phyloP scores from a whole-genome alignment of 2,329 filamentous ascomycete genomes.

The Phaeoacremonium minimum region DNA sequence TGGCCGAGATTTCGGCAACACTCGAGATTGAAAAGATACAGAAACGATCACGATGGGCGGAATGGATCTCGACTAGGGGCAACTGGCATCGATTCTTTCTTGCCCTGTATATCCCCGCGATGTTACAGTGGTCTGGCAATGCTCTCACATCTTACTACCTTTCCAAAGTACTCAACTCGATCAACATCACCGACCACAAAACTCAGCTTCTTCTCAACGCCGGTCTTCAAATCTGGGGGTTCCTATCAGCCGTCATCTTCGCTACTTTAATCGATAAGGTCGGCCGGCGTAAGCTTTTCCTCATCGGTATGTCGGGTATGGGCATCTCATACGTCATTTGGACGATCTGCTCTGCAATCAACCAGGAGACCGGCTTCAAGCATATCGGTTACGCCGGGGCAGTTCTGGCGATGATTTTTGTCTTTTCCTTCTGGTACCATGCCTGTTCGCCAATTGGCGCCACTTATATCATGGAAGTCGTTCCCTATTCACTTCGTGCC shows the following conservation, averaged over 20 bases:
- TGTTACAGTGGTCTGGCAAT: conserved; percentile 7
- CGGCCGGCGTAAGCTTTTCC: conserved; percentile 17
- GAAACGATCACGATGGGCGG: conserved; percentile 15
- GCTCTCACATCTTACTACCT: conserved; percentile 14
- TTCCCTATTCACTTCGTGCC: conserved; percentile 23
- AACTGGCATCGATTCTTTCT: conserved; percentile 33
- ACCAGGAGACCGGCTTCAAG: conserved; percentile 16
- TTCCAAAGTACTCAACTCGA: conserved; percentile 11
- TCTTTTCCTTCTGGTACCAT: conserved; percentile 17
- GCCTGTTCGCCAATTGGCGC: conserved; percentile 35
- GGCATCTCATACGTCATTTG: conserved; percentile 28
- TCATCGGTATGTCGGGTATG: conserved; percentile 30
- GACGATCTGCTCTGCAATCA: conserved; percentile 20
- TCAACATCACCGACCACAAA: conserved; percentile 11
- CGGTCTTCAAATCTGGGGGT: conserved; percentile 18
- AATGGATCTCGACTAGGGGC: conserved; percentile 22
- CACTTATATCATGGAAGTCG: conserved; percentile 40
- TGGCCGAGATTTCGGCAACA: conserved; percentile 21
- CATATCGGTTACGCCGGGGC: conserved; percentile 11
- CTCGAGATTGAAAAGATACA: conserved; percentile 17
- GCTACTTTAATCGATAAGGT: conserved; percentile 19
- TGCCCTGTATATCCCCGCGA: conserved; percentile 11
- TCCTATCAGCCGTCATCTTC: conserved; percentile 16
- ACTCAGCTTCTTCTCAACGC: conserved; percentile 26
- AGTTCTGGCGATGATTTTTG: conserved; percentile 14